Evolutionary conservation across 805 yeast genomes (phyloP), one percentile per base, ranked within the genome.

Genomic region (Lipomyces yamadae): DNA sequence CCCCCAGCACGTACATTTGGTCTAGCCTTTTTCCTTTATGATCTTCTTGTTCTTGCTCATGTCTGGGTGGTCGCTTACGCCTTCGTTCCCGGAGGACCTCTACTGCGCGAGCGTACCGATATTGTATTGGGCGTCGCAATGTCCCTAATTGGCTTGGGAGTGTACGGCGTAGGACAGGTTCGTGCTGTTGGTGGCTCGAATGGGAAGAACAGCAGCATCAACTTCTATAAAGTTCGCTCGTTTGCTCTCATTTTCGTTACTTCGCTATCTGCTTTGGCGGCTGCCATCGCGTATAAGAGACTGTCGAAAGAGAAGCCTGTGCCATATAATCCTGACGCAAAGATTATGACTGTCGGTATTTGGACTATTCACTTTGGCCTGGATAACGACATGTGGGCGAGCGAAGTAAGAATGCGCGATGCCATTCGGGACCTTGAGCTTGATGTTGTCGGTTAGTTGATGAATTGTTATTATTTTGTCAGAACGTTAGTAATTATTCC

Each of bases 41-140:
- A 87, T 61, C 58, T 89, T 3, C 76, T 91, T 48, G 82, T 88
- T 33, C 81, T 95, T 68, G 96, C 90, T 4, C 94, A 92, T 77
- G 96, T 94, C 60, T 94, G 98, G 98, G 88, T 90, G 55, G 98
- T 95, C 57, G 99, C 99, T 0, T 95, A 95, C 78, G 98, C 99
- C 0, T 95, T 95, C 80, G 99, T 95, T 58, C 99, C 99, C 10
- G 93, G 91, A 67, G 99, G 99, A 7, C 88, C 89, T 76, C 68
- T 90, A 30, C 81, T 95, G 61, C 85, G 99, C 75, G 99, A 95
- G 78, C 85, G 97, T 76, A 88, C 95, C 0, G 97, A 92, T 76
- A 77, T 90, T 57, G 85, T 95, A 2, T 77, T 92, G 56, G 83
- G 83, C 4, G 68, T 80, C 7, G 86, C 95, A 15, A 85, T 88